These are phyloP conservation scores for Peniophora sp. DNA, from an alignment of 1,284 basidiomycete genomes.

Conservation along the genomic window DNA sequence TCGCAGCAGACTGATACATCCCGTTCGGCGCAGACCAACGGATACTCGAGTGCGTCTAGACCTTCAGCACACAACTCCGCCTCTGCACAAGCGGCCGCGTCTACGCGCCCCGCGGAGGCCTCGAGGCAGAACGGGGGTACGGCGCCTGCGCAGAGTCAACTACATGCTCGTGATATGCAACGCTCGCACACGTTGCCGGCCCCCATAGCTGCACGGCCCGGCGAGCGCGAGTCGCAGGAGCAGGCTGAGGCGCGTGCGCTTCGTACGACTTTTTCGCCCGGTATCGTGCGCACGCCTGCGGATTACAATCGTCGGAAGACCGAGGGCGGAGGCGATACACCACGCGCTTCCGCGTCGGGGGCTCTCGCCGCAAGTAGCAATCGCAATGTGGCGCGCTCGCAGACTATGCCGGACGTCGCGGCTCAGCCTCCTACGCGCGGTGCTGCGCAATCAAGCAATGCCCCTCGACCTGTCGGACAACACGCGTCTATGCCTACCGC, in stretches of 20 bases:
- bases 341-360: not conserved
- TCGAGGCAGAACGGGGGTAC: not conserved
- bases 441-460: too few relatives aligned
- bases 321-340: slow-evolving; percentile 7
- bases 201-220: slow-evolving; percentile 13
- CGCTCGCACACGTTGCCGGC: slow-evolving; percentile 9
- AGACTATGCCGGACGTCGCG: not conserved
- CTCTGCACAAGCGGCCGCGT: not conserved
- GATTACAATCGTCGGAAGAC: slow-evolving; percentile 29
- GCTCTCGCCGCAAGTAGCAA: not conserved
- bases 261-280: slow-evolving; percentile 56
- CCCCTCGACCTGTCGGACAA: too few relatives aligned
- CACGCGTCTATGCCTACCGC: too few relatives aligned
- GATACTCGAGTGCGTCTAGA: not conserved
- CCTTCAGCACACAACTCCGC: not conserved
- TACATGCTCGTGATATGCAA: slow-evolving; percentile 1
- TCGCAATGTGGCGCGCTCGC: not conserved
- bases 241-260: slow-evolving; percentile 34
- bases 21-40: not conserved
- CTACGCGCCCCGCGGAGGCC: not conserved
- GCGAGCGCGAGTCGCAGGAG: slow-evolving; percentile 10
- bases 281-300: slow-evolving; percentile 56
- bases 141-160: slow-evolving; percentile 2
- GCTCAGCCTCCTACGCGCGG: too few relatives aligned
- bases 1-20: not conserved